Percentiles rank a stretch among this genome's conserved stretches.
These are phyloP conservation scores for Rhodosporidiobolus odoratus DNA, from an alignment of 768 basidiomycete species.

Conservation along the genomic window DNA sequence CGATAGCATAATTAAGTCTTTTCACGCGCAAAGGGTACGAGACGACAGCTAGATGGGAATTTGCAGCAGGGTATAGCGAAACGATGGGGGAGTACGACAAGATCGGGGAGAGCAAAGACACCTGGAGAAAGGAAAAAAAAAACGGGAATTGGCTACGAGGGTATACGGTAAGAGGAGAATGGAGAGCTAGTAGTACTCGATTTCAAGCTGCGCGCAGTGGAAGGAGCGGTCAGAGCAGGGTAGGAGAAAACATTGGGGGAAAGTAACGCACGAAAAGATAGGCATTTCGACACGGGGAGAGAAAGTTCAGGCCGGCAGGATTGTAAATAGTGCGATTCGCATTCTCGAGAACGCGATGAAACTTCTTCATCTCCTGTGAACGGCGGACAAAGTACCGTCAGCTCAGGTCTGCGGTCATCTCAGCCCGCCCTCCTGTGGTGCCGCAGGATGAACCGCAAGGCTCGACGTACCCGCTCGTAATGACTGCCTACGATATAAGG, in stretches of 20 bases:
- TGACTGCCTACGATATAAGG: constrained; percentile 64
- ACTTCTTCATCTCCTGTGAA: constrained; percentile 66
- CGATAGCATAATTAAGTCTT: too few relatives aligned
- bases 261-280: constrained; percentile 76
- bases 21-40: too few relatives aligned
- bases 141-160: not conserved
- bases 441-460: not conserved
- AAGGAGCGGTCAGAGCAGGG: not conserved
- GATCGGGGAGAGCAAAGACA: not conserved
- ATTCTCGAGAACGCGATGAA: constrained; percentile 60
- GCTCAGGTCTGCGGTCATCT: not conserved
- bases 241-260: not conserved
- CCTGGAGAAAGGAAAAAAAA: not conserved
- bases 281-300: constrained; percentile 76
- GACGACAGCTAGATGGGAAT: too few relatives aligned
- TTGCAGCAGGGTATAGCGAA: too few relatives aligned
- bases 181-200: constrained; percentile 32
- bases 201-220: constrained; percentile 25
- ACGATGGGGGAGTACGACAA: too few relatives aligned
- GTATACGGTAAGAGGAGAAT: not conserved
- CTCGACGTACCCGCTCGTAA: constrained; percentile 64
- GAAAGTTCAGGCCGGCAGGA: constrained; percentile 75
- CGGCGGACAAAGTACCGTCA: not conserved
- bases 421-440: too few relatives aligned
- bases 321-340: constrained; percentile 73